A percentile compares a stretch with the other conserved stretches of the same genome.
These are phyloP conservation scores for Penicillium pulvis DNA, from an alignment of 495 filamentous ascomycete species.

Conservation along the genomic window DNA sequence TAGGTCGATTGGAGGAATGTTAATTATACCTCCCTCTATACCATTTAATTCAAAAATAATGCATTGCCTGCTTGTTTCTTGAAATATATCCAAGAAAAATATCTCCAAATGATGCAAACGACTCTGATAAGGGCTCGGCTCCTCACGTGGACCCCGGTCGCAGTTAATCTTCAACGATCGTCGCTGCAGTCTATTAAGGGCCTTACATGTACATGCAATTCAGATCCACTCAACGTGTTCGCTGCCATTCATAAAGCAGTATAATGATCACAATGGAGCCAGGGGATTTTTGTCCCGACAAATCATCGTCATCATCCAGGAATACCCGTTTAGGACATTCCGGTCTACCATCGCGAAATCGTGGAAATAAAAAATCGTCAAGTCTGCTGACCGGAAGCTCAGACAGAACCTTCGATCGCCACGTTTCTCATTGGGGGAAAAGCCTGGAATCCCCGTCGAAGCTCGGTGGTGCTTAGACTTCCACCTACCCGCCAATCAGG, in stretches of 20 bases:
- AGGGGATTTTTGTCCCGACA: constrained; percentile 3
- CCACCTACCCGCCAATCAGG: constrained; percentile 18
- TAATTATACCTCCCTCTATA: background rate
- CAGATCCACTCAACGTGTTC: constrained; percentile 12
- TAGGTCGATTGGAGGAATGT: background rate
- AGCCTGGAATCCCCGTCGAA: constrained; percentile 21
- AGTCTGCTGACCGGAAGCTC: constrained; percentile 27
- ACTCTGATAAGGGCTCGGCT: constrained; percentile 27
- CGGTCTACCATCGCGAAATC: constrained; percentile 1
- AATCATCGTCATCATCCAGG: constrained; percentile 14
- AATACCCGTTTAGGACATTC: constrained; percentile 27
- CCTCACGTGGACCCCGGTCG: constrained; percentile 25
- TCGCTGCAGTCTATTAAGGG: constrained; percentile 2
- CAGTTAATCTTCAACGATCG: constrained; percentile 10
- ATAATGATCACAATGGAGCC: too few relatives aligned
- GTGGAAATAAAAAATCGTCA: constrained; percentile 19
- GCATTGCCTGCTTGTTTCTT: background rate
- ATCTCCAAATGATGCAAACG: constrained; percentile 22
- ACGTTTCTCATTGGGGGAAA: constrained; percentile 22
- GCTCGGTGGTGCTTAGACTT: constrained; percentile 1
- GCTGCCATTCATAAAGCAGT: constrained; percentile 9
- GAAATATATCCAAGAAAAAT: constrained; percentile 7
- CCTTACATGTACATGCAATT: constrained; percentile 1
- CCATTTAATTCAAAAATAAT: background rate
- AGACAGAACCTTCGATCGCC: constrained; percentile 16